Base-by-base conservation (phyloP, 176 grass and related monocot genomes). In the Oryza glumipatula region DNA sequence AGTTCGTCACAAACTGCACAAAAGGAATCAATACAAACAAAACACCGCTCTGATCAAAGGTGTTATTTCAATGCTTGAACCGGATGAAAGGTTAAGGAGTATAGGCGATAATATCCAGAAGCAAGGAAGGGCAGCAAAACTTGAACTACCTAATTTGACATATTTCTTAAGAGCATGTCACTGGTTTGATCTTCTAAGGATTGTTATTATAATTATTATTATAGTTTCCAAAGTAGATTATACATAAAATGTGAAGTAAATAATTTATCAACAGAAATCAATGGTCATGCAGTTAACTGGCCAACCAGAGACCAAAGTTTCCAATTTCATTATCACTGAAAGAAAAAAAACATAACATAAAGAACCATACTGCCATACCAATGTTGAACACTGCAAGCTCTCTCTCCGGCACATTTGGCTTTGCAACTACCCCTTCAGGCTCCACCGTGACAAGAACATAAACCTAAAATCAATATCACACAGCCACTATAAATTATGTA, bases 371-470 rank as follows among this genome's bases (percentile, higher is more conserved):
- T 81, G 39, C 4, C 76, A 33, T 94, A 95, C 96, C 93, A 6
- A 98, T 98, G 52, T 98, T 98, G 84, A 90, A 98, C 74, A 95
- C 70, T 1, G 68, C 83, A 80, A 94, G 86, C 83, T 95, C 88
- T 76, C 93, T 90, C 64, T 96, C 89, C 1, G 16, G 13, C 14
- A 84, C 80, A 82, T 91, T 86, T 79, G 88, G 85, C 67, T 84
- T 87, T 0, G 89, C 91, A 85, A 96, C 91, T 28, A 99, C 78
- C 3, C 96, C 93, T 28, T 90, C 93, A 63, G 89, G 67, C 76
- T 96, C 85, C 76, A 91, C 93, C 2, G 81, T 94, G 63, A 96
- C 86, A 75, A 87, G 83, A 87, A 92, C 82, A 89, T 89, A 92
- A 72, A 89, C 84, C 96, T 99, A 75, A 30, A 89, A 76, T 33